phyloP scores from a whole-genome alignment of 148 eudicot species.

The Arctostaphylos glauca region DNA sequence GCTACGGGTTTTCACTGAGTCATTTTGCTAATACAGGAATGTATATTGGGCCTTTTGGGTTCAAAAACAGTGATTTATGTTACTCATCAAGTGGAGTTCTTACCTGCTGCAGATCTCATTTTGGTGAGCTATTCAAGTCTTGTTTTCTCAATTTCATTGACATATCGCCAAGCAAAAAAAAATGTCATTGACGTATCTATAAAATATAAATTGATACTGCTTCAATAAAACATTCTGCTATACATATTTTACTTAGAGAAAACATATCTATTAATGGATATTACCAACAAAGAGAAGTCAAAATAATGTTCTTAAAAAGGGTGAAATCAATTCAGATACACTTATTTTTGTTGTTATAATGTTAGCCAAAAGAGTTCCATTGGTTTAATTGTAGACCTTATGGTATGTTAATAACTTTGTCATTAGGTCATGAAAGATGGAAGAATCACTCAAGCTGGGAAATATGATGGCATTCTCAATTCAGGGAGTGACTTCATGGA shows the following conservation, averaged over 20 bases:
- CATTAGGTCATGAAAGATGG: constrained; percentile 63
- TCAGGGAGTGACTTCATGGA: constrained; percentile 55
- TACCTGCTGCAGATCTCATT: constrained; percentile 27
- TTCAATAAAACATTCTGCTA: not conserved
- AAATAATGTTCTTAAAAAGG: not conserved
- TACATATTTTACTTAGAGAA: constrained; percentile 25
- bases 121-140: constrained; percentile 37
- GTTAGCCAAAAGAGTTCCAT: not conserved
- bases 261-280: not conserved
- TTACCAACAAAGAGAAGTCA: not conserved
- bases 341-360: not conserved
- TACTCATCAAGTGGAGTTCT: constrained; percentile 50
- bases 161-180: constrained; percentile 47
- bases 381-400: not conserved
- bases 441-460: constrained; percentile 52
- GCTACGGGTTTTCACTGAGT: not conserved
- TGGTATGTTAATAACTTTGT: not conserved
- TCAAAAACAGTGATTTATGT: constrained; percentile 55
- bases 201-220: not conserved
- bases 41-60: constrained; percentile 39
- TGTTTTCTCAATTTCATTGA: not conserved
- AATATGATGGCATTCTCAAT: constrained; percentile 46
- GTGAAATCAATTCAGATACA: not conserved
- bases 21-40: constrained; percentile 32
- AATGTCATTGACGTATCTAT: not conserved